Evolutionary conservation across 2,329 filamentous ascomycete genomes (phyloP), one percentile per base, ranked within the genome.

Genomic region (Ophiostoma montium): DNA sequence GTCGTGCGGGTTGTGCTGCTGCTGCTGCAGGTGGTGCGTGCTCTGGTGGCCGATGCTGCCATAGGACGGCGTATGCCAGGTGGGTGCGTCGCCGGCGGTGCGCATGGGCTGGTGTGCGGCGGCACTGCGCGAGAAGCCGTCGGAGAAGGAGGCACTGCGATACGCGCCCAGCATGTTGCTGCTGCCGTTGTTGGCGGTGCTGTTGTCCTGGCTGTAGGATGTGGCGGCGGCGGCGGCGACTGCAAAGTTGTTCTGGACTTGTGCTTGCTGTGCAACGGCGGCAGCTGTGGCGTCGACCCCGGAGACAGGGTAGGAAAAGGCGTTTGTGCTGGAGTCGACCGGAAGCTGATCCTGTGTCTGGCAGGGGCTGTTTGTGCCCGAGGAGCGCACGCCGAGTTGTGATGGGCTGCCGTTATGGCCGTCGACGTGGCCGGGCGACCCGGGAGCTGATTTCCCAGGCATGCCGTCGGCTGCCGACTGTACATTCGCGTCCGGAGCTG

Each of bases 111-210:
- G 55, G 3, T 59, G 57, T 6, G 31, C 49, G 1, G 59, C 56
- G 4, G 59, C 56, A 3, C 56, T 55, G 10, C 67, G 63, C 2
- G 64, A 56, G 54, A 73, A 76, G 44, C 69, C 66, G 53, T 76
- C 70, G 16, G 67, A 63, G 55, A 74, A 77, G 48, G 69, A 72
- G 38, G 67, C 64, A 57, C 65, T 72, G 55, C 76, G 67, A 57
- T 77, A 78, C 2, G 71, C 67, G 35, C 70, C 70, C 43, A 78
- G 66, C 74, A 79, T 78, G 53, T 65, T 75, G 67, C 61, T 67
- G 55, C 55, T 55, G 23, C 23, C 8, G 23, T 27, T 27, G 8
- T 27, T 27, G 23, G 5, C 8, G 23, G 5, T 27, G 23, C 23
- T 27, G 8, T 8, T 27, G 35, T 60, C 61, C 55, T 68, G 67